A percentile compares a stretch with the other conserved stretches of the same genome.
These are phyloP conservation scores for Trichocladium uniseriatum DNA, from an alignment of 495 filamentous ascomycete genomes.

Conservation along the genomic window DNA sequence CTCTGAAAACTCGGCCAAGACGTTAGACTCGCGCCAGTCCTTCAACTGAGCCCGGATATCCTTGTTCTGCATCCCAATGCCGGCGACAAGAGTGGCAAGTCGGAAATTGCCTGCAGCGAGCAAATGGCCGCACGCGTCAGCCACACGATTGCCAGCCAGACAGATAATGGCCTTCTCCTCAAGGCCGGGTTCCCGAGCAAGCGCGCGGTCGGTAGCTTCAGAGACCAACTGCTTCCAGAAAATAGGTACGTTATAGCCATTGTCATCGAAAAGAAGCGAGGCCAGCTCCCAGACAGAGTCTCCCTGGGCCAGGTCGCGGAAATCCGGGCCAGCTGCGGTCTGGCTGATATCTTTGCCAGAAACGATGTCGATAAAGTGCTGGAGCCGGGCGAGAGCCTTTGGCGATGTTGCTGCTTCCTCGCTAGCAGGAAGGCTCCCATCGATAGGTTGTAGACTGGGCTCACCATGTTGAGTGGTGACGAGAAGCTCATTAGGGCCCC, in stretches of 20 bases:
- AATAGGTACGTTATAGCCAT: conserved; percentile 43
- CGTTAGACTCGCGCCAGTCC: conserved; percentile 70
- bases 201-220: conserved; percentile 42
- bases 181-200: conserved; percentile 40
- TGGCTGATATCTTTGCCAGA: conserved; percentile 13
- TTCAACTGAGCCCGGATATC: conserved; percentile 70
- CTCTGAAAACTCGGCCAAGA: conserved; percentile 78
- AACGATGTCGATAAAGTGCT: conserved; percentile 24
- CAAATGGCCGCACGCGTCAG: conserved; percentile 71
- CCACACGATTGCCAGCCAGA: conserved; percentile 65
- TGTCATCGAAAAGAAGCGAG: conserved; percentile 76
- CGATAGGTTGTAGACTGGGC: conserved; percentile 17
- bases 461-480: conserved; percentile 45
- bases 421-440: conserved; percentile 3
- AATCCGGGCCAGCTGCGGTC: conserved; percentile 13
- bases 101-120: conserved; percentile 64
- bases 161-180: conserved; percentile 81
- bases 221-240: conserved; percentile 60
- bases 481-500: conserved; percentile 65
- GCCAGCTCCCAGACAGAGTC: conserved; percentile 65
- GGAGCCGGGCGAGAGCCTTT: conserved; percentile 17
- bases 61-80: conserved; percentile 60
- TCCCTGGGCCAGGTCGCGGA: conserved; percentile 39
- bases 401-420: conserved; percentile 5
- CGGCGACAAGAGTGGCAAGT: conserved; percentile 71